Evolutionary conservation across 2,329 filamentous ascomycete genomes (phyloP).

Genomic region (Colletotrichum sp.): DNA sequence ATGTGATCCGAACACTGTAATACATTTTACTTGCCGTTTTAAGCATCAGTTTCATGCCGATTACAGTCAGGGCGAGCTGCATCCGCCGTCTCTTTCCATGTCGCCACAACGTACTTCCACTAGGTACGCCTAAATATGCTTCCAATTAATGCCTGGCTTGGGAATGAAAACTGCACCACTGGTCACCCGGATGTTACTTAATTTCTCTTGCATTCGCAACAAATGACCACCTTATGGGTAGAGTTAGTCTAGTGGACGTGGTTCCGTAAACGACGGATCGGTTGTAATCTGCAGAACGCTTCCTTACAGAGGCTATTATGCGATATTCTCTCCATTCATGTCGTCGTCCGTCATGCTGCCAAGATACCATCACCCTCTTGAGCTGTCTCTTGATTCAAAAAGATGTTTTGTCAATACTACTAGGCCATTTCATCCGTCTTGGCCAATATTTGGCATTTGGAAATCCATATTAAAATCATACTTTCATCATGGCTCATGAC

Average conservation of each 20-base stretch:
- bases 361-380: not conserved
- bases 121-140: not conserved
- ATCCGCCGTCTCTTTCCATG: not conserved
- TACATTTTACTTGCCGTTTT: not conserved
- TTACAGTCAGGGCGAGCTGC: not conserved
- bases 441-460: not conserved
- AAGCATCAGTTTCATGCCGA: not conserved
- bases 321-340: not conserved
- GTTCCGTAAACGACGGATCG: not conserved
- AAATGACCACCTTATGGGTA: not conserved
- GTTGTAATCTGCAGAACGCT: not conserved
- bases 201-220: not conserved
- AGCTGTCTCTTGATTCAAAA: not conserved
- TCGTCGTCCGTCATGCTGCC: not conserved
- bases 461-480: not conserved
- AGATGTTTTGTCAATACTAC: not conserved
- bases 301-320: fast-evolving
- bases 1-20: not conserved
- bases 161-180: not conserved
- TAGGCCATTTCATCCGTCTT: not conserved
- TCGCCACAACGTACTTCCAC: not conserved
- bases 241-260: not conserved
- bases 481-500: not conserved
- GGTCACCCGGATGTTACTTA: not conserved
- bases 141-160: not conserved